These are phyloP conservation scores for Penicillium goetzii DNA, from an alignment of 495 filamentous ascomycete species.

Conservation along the genomic window DNA sequence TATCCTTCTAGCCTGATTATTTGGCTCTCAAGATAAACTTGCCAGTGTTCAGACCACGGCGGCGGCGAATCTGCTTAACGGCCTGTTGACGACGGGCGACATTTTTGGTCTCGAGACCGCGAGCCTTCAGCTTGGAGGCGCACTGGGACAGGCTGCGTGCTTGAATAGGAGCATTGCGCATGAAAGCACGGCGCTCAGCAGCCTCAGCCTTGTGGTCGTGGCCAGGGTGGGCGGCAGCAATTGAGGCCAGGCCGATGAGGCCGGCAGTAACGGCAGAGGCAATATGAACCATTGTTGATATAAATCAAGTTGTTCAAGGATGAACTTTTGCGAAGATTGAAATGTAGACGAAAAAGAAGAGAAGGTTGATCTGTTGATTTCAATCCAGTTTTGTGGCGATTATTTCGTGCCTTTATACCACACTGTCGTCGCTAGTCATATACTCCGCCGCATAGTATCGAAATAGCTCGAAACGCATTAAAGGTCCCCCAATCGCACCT, in stretches of 20 bases:
- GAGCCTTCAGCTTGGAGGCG: slow-evolving; percentile 51
- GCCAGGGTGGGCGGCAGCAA: slow-evolving; percentile 50
- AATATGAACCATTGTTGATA: slow-evolving; percentile 26
- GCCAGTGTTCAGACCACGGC: slow-evolving; percentile 29
- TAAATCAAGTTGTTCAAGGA: background rate
- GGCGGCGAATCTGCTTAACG: slow-evolving; percentile 37
- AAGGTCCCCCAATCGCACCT: background rate
- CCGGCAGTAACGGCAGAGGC: slow-evolving; percentile 22
- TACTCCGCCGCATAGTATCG: background rate
- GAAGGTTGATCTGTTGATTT: background rate
- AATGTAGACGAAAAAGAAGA: background rate
- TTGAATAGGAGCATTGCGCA: slow-evolving; percentile 38
- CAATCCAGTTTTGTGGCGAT: background rate
- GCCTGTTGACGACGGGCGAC: slow-evolving; percentile 47
- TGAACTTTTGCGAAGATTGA: background rate
- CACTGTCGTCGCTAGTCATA: background rate
- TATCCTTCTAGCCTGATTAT: background rate
- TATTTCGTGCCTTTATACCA: slow-evolving; percentile 3
- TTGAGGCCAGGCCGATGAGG: slow-evolving; percentile 21
- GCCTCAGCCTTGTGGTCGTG: slow-evolving; percentile 51
- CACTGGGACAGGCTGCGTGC: slow-evolving; percentile 52
- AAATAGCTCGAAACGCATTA: background rate
- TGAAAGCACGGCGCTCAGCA: slow-evolving; percentile 48
- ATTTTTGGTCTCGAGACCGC: slow-evolving; percentile 49
- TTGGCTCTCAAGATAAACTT: background rate